Conservation (phyloP, 2,329 filamentous ascomycete genomes). For the Aspergillus sp. region DNA sequence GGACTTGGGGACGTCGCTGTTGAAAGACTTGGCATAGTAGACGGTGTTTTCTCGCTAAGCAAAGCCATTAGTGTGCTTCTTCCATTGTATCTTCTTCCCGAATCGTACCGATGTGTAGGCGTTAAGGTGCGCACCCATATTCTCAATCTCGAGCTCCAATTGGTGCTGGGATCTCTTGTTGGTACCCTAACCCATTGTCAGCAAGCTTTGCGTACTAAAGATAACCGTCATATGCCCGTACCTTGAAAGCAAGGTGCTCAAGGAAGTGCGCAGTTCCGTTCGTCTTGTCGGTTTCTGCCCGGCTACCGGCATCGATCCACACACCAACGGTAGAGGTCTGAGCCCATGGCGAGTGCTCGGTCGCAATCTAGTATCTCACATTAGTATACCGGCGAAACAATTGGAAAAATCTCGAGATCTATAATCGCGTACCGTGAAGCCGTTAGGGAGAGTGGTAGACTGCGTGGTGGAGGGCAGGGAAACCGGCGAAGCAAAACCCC, state of each 20-base stretch:
- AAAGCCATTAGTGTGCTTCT: conserved; percentile 17
- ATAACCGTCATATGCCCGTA: conserved; percentile 36
- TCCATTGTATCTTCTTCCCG: conserved; percentile 14
- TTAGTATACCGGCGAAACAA: conserved; percentile 24
- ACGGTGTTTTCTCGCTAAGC: conserved; percentile 93
- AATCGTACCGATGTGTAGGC: conserved; percentile 91
- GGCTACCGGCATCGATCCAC: conserved; percentile 98
- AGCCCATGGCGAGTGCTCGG: conserved; percentile 95
- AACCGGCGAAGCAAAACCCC: conserved; percentile 86
- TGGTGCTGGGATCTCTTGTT: conserved; percentile 92
- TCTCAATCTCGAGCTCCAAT: conserved; percentile 98
- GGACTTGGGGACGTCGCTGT: conserved; percentile 89
- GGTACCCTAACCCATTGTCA: conserved; percentile 57
- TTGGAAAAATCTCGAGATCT: conserved; percentile 7
- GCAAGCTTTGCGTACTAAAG: background rate
- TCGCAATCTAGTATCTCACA: conserved; percentile 65
- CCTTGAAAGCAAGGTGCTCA: conserved; percentile 99
- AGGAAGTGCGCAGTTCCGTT: conserved; percentile 99
- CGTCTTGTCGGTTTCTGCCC: conserved; percentile 95
- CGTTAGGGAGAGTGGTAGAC: conserved; percentile 94
- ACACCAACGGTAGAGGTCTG: conserved; percentile 98
- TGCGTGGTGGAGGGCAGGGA: conserved; percentile 69
- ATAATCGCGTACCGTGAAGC: conserved; percentile 68
- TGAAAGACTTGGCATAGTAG: conserved; percentile 99
- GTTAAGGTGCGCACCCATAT: conserved; percentile 98